A percentile compares a stretch with the other conserved stretches of the same genome.
Conservation (phyloP, 148 eudicot species). For the Dysphania ambrosioides region DNA sequence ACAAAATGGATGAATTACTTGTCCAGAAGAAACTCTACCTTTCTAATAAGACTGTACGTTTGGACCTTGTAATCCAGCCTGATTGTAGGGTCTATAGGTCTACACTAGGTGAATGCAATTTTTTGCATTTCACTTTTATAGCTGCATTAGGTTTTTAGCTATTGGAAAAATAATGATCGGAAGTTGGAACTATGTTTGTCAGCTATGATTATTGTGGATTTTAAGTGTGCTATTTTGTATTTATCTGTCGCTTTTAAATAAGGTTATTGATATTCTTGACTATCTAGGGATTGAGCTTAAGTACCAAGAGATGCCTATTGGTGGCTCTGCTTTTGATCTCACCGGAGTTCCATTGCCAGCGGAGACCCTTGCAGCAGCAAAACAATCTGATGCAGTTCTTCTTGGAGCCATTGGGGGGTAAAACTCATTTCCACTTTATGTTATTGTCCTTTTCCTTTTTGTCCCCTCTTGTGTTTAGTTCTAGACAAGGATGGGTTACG, state of each 20-base stretch:
- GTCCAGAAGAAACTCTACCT: not conserved
- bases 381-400: slow-evolving; percentile 89
- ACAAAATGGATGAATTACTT: not conserved
- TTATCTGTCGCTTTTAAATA: not conserved
- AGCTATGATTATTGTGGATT: not conserved
- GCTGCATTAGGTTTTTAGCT: not conserved
- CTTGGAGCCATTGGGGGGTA: slow-evolving; percentile 98
- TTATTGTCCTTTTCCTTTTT: not conserved
- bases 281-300: slow-evolving; percentile 49
- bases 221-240: not conserved
- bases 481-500: not conserved
- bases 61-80: not conserved
- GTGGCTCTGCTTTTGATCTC: slow-evolving; percentile 83
- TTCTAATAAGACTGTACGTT: not conserved
- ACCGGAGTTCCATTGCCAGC: slow-evolving; percentile 92
- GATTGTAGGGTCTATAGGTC: no score
- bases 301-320: slow-evolving; percentile 84
- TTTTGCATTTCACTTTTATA: not conserved
- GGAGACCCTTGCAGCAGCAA: slow-evolving; percentile 73
- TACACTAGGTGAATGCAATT: not conserved
- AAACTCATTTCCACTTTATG: not conserved
- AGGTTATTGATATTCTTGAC: not conserved
- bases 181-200: not conserved
- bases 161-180: not conserved
- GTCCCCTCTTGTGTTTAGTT: not conserved